phyloP scores from a whole-genome alignment of 1,139 yeast genomes.

The Suhomyces bribrorum region DNA sequence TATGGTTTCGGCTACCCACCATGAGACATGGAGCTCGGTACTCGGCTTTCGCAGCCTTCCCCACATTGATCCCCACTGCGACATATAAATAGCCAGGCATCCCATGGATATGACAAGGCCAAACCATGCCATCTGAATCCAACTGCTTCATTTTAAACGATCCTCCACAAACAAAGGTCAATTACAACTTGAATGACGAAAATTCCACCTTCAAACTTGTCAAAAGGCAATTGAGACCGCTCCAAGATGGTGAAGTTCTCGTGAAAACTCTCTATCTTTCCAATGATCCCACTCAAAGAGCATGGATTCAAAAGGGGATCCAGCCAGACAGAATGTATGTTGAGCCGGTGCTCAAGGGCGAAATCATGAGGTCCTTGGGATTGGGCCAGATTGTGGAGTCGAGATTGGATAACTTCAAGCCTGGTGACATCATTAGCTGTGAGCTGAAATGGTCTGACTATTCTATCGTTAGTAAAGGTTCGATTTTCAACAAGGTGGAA shows the following conservation, averaged over 20 bases:
- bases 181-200: conserved; percentile 8
- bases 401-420: conserved; percentile 7
- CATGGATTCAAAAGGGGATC: conserved; percentile 53
- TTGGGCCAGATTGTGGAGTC: conserved; percentile 17
- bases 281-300: conserved; percentile 68
- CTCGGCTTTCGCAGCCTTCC: conserved; percentile 6
- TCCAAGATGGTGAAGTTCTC: conserved; percentile 47
- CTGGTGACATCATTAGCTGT: conserved; percentile 15
- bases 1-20: too few species aligned
- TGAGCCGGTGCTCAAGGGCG: conserved; percentile 49
- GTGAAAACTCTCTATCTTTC: conserved; percentile 53
- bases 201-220: conserved; percentile 37
- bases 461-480: conserved; percentile 8
- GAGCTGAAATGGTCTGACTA: conserved; percentile 18
- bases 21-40: conserved; percentile 6
- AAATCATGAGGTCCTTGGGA: conserved; percentile 52
- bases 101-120: too few species aligned
- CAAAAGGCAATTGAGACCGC: conserved; percentile 19
- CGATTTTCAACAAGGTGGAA: conserved; percentile 14
- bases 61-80: conserved; percentile 3
- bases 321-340: conserved; percentile 47
- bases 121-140: conserved; percentile 10
- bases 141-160: conserved; percentile 19
- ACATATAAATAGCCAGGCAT: not conserved
- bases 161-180: conserved; percentile 19